Percentiles rank a stretch among this genome's conserved stretches.
These are phyloP conservation scores for Ilyonectria mors-panacis DNA, from an alignment of 2,329 filamentous ascomycete species.

Conservation along the genomic window DNA sequence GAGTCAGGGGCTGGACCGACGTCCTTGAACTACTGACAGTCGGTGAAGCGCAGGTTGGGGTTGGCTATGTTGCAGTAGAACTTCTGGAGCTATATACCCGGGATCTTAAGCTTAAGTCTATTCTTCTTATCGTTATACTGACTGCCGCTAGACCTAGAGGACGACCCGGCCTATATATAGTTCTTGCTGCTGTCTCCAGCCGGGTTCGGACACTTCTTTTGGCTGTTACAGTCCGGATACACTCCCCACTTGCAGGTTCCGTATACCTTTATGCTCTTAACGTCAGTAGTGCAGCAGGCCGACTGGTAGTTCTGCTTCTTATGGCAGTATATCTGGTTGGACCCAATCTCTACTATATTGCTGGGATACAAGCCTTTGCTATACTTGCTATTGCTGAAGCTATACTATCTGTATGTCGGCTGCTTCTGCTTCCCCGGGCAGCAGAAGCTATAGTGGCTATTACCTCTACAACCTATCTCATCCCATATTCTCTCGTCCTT, in stretches of 20 bases:
- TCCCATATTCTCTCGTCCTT: conserved; percentile 28
- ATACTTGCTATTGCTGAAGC: conserved; percentile 20
- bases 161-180: background rate
- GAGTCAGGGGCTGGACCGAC: conserved; percentile 1
- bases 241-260: conserved; percentile 22
- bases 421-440: conserved; percentile 19
- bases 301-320: conserved; percentile 14
- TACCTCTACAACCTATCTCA: conserved; percentile 25
- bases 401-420: conserved; percentile 27
- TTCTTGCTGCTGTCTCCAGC: conserved; percentile 9
- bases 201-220: conserved; percentile 14
- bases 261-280: conserved; percentile 28
- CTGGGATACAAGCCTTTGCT: conserved; percentile 7
- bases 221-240: conserved; percentile 25
- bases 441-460: conserved; percentile 25
- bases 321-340: conserved; percentile 27
- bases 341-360: conserved; percentile 23
- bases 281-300: conserved; percentile 27
- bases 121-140: conserved; percentile 17
- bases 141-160: conserved; percentile 15
- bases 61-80: conserved; percentile 20
- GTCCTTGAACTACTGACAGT: conserved; percentile 15
- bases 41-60: conserved; percentile 15
- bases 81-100: conserved; percentile 18
- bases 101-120: background rate